Base-by-base conservation (phyloP, 805 yeast genomes). In the Candida koratica region DNA sequence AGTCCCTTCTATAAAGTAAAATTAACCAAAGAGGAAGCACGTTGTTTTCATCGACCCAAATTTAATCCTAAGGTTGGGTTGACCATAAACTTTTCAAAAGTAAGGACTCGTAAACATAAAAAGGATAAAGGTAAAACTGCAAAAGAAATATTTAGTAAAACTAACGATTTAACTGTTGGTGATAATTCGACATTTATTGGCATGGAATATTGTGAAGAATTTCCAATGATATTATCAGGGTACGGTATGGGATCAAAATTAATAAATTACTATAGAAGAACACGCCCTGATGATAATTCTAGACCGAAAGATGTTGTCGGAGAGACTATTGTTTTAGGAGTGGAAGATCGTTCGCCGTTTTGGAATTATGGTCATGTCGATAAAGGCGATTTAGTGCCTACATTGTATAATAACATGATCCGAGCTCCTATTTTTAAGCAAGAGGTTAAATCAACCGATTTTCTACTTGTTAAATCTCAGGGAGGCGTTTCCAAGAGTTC, bases 311-410 rank as follows among this genome's bases (percentile, higher is more conserved):
- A 88, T 17, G 75, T 86, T 1, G 71, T 88, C 27, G 98, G 98
- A 29, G 98, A 93, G 56, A 93, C 97, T 0, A 93, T 85, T 60
- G 96, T 93, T 3, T 67, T 93, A 24, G 97, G 96, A n/a, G 85
- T 86, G 1, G 96, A 89, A 55, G 98, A 93, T 60, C 74, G 94
- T 49, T 85, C 96, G 6, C 97, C 98, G 9, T 93, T 93, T 56
- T 93, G 98, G 97, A 93, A 89, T 57, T 93, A 88, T 64, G 98
- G 98, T 1, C 85, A 84, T 62, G 97, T 93, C 6, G 96, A 87
- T 30, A 85, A 88, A 3, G 98, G 98, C 2, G 86, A 83, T 48
- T 77, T 87, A 37, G 96, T 89, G 3, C 97, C 97, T 1, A 85
- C 98, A 0, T 63, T 90, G 31, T 93, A 93, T 63, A 93, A 90